Evolutionary conservation across 2,329 filamentous ascomycete species (phyloP), one percentile per base, ranked within the genome.

Genomic region (Epichloe glyceriae): DNA sequence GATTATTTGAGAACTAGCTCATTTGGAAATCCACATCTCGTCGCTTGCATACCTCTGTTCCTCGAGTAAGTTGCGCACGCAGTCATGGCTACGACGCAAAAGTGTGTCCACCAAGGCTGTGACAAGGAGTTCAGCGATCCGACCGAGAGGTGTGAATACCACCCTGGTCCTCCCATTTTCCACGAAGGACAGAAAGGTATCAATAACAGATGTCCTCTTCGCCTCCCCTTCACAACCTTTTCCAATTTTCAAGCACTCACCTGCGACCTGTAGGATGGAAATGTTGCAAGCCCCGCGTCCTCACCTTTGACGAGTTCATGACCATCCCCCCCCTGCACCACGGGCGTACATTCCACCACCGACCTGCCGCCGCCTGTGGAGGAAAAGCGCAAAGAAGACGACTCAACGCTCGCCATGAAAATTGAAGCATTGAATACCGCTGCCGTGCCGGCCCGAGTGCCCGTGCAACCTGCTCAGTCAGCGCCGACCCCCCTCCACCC

Each of bases 241-340:
- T 4, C 8, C 8, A 30, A 30, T 30, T 11, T 30, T 11, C 26
- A 30, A 30, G 8, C 8, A 30, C 26, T 30, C 26, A 30, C 26
- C 26, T 30, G 34, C 26, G 15, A 15, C 12, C 11, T 20, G 43
- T 62, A 96, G 91, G 93, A 64, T 97, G 93, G 91, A 94, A 95
- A 73, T 98, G 93, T 75, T 98, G 93, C 79, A 97, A 96, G 72
- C 85, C 90, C 52, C 86, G 93, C 62, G 89, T 97, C 61, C 76
- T 98, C 61, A 96, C 89, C 53, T 98, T 98, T 66, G 93, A 98
- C 70, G 93, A 98, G 71, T 98, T 98, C 75, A 87, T 98, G 68
- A 69, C 75, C 54, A 97, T 98, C 60, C 75, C 86, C 86, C 47
- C 91, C 93, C 38, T 98, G 93, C 76, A 95, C 93, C 26, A 86